Evolutionary conservation across 805 yeast genomes (phyloP).

Genomic region (Candida gorgasii): DNA sequence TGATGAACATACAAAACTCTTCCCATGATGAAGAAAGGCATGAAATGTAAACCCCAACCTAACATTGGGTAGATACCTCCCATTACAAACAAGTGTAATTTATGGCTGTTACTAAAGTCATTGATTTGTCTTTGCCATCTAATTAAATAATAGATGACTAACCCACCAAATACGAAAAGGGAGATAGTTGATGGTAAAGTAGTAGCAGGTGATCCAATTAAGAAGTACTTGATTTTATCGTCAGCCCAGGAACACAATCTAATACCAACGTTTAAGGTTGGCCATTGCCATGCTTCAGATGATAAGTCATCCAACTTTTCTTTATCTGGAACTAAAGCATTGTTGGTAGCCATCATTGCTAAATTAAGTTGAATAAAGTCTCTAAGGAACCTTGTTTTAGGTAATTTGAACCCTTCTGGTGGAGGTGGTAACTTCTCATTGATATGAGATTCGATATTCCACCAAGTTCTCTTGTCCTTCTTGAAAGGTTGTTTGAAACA

Average conservation of each 20-base stretch:
- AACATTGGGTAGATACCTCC: constrained; percentile 83
- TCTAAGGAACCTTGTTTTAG: constrained; percentile 68
- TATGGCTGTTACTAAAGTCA: constrained; percentile 49
- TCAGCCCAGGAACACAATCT: constrained; percentile 76
- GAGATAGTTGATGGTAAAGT: constrained; percentile 70
- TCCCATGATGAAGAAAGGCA: constrained; percentile 91
- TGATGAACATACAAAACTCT: constrained; percentile 97
- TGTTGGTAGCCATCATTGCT: constrained; percentile 84
- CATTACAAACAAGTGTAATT: constrained; percentile 55
- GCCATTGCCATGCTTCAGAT: constrained; percentile 85
- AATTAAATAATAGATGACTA: constrained; percentile 41
- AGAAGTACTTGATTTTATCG: constrained; percentile 56
- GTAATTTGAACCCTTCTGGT: constrained; percentile 61
- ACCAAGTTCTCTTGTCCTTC: constrained; percentile 85
- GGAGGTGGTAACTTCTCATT: constrained; percentile 62
- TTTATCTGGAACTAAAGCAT: constrained; percentile 75
- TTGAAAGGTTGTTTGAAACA: constrained; percentile 68
- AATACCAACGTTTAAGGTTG: constrained; percentile 63
- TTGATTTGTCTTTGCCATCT: constrained; percentile 74
- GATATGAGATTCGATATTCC: constrained; percentile 76
- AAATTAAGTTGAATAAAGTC: constrained; percentile 72
- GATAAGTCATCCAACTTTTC: constrained; percentile 73
- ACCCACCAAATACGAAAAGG: constrained; percentile 52
- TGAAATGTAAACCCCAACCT: constrained; percentile 86
- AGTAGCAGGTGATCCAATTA: constrained; percentile 69